Conservation (phyloP, 2,329 filamentous ascomycete species). For the Pyrenophora teres region DNA sequence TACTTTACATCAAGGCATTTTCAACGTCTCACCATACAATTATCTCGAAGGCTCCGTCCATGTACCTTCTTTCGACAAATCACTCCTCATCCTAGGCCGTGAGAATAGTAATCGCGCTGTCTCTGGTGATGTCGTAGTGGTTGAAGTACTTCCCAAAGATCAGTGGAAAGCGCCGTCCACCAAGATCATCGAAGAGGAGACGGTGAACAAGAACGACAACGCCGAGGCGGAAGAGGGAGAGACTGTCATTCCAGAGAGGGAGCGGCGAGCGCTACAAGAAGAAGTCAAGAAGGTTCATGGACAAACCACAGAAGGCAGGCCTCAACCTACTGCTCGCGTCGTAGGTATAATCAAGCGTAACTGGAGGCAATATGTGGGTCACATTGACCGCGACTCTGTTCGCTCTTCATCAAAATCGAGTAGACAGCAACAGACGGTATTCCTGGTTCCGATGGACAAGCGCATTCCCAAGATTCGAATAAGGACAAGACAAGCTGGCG, state of each 20-base stretch:
- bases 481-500: slow-evolving; percentile 84
- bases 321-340: slow-evolving; percentile 89
- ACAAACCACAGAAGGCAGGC: slow-evolving; percentile 72
- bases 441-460: slow-evolving; percentile 97
- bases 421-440: slow-evolving; percentile 87
- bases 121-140: slow-evolving; percentile 88
- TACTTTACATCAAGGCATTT: slow-evolving; percentile 88
- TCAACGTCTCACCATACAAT: slow-evolving; percentile 97
- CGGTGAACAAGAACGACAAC: slow-evolving; percentile 90
- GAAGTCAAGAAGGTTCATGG: slow-evolving; percentile 86
- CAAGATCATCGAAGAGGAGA: slow-evolving; percentile 93
- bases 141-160: slow-evolving; percentile 89
- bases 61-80: slow-evolving; percentile 86
- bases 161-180: slow-evolving; percentile 97
- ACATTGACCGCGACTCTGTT: slow-evolving; percentile 86
- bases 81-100: slow-evolving; percentile 83
- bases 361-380: slow-evolving; percentile 97
- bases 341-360: slow-evolving; percentile 94
- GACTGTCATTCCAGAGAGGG: slow-evolving; percentile 83
- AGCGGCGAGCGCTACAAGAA: slow-evolving; percentile 84
- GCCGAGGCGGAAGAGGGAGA: slow-evolving; percentile 76
- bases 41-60: slow-evolving; percentile 93
- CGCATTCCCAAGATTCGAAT: slow-evolving; percentile 94
- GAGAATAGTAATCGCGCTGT: slow-evolving; percentile 96
- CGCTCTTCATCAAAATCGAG: slow-evolving; percentile 74